These are phyloP conservation scores for Fusarium tjaetaba DNA, from an alignment of 2,329 filamentous ascomycete genomes.

Conservation along the genomic window DNA sequence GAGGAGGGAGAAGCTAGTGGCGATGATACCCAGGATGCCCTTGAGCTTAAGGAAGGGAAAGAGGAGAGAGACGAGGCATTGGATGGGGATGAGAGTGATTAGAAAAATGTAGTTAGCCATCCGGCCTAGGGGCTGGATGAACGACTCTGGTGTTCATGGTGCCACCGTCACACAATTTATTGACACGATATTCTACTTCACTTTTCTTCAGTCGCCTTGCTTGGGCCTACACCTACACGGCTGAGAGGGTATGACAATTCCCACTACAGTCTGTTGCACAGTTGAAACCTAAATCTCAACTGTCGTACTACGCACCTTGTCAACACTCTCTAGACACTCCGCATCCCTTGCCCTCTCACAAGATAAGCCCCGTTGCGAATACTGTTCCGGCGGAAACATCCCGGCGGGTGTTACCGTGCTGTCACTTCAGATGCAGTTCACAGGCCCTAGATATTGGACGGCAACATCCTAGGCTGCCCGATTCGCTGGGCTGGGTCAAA, in stretches of 20 bases:
- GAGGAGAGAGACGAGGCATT: conserved; percentile 69
- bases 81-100: conserved; percentile 70
- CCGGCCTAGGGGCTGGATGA: background rate
- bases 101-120: conserved; percentile 2
- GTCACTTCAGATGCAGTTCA: background rate
- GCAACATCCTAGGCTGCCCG: conserved; percentile 12
- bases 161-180: background rate
- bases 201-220: background rate
- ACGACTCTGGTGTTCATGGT: background rate
- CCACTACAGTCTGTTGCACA: background rate
- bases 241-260: background rate
- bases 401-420: conserved; percentile 23
- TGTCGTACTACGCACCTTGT: conserved; percentile 8
- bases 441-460: background rate
- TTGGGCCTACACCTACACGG: background rate
- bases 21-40: conserved; percentile 63
- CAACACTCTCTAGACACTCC: background rate
- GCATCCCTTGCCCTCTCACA: conserved; percentile 21
- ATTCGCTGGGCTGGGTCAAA: conserved; percentile 19
- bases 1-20: conserved; percentile 59
- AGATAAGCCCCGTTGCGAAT: background rate
- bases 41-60: conserved; percentile 59
- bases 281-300: background rate
- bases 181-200: background rate
- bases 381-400: conserved; percentile 22